Percentiles rank a stretch among this genome's conserved stretches.
phyloP scores from a whole-genome alignment of 2,329 filamentous ascomycete genomes.

The Talaromyces amestolkiae region DNA sequence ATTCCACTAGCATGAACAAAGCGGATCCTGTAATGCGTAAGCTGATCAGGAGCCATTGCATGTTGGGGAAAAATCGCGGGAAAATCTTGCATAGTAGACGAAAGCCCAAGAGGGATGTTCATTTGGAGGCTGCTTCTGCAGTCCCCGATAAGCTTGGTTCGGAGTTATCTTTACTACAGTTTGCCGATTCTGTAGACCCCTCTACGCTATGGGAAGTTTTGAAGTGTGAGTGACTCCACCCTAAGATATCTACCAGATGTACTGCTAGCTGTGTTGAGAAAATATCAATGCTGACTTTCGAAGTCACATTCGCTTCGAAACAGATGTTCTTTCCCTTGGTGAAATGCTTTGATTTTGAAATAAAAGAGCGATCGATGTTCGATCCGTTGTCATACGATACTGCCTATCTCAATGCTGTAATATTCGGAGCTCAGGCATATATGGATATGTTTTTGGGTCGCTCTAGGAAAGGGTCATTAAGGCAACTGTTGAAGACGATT shows the following conservation, averaged over 20 bases:
- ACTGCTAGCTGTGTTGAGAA: not conserved
- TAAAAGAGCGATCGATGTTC: not conserved
- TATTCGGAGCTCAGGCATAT: not conserved
- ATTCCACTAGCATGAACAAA: not conserved
- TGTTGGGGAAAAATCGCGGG: not conserved
- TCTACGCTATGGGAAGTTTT: conserved; percentile 3
- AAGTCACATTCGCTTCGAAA: not conserved
- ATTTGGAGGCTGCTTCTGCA: not conserved
- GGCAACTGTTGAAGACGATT: not conserved
- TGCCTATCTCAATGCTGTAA: not conserved
- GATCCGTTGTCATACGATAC: not conserved
- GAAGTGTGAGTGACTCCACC: not conserved
- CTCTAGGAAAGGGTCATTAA: not conserved
- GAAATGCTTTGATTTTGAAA: not conserved
- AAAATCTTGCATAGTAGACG: not conserved
- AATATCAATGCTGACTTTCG: not conserved
- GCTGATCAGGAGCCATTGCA: conserved; percentile 7
- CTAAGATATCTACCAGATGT: not conserved
- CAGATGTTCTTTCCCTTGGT: not conserved
- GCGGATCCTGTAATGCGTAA: not conserved
- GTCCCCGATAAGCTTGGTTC: not conserved
- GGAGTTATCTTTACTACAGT: conserved; percentile 3
- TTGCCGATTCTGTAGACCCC: conserved; percentile 1
- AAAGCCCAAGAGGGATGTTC: not conserved
- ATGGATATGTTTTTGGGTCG: not conserved